A percentile compares a stretch with the other conserved stretches of the same genome.
Conservation (phyloP, 2,329 filamentous ascomycete species). For the Epichloe festucae region DNA sequence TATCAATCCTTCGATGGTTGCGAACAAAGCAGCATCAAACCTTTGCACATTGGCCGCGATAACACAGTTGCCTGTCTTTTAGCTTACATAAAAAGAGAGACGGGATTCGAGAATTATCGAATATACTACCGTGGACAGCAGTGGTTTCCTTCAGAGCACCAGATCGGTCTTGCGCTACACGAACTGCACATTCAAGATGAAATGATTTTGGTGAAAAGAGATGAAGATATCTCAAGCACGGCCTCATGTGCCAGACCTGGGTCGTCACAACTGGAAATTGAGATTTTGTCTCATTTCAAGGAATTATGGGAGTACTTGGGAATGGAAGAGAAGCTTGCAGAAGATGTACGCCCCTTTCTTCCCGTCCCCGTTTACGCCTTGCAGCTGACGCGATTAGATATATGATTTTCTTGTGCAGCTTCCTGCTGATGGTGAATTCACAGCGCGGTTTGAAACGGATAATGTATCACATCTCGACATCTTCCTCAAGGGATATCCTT, state of each 20-base stretch:
- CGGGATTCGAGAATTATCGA: slow-evolving; percentile 64
- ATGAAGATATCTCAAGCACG: slow-evolving; percentile 32
- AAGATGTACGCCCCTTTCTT: slow-evolving; percentile 39
- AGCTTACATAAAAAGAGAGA: slow-evolving; percentile 51
- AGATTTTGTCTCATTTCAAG: slow-evolving; percentile 71
- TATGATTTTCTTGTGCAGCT: slow-evolving; percentile 59
- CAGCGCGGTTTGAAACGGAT: slow-evolving; percentile 43
- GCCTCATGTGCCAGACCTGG: slow-evolving; percentile 34
- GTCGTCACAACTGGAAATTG: slow-evolving; percentile 55
- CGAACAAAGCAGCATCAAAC: slow-evolving; percentile 44
- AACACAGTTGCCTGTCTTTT: slow-evolving; percentile 62
- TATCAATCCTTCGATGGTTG: slow-evolving; percentile 62
- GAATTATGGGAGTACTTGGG: slow-evolving; percentile 72
- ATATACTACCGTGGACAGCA: slow-evolving; percentile 57
- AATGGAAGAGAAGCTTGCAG: slow-evolving; percentile 55
- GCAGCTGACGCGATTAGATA: slow-evolving; percentile 32
- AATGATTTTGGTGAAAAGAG: slow-evolving; percentile 52
- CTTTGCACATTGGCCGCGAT: slow-evolving; percentile 51
- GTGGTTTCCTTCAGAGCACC: slow-evolving; percentile 47
- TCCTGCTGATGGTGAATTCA: slow-evolving; percentile 50
- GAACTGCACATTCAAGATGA: slow-evolving; percentile 55
- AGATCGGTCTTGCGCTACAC: slow-evolving; percentile 48
- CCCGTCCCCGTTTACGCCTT: not conserved
- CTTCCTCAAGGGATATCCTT: slow-evolving; percentile 57
- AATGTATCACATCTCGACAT: slow-evolving; percentile 43